Conservation (phyloP, 257 asterid genomes). For the Thymus mandschuricus region DNA sequence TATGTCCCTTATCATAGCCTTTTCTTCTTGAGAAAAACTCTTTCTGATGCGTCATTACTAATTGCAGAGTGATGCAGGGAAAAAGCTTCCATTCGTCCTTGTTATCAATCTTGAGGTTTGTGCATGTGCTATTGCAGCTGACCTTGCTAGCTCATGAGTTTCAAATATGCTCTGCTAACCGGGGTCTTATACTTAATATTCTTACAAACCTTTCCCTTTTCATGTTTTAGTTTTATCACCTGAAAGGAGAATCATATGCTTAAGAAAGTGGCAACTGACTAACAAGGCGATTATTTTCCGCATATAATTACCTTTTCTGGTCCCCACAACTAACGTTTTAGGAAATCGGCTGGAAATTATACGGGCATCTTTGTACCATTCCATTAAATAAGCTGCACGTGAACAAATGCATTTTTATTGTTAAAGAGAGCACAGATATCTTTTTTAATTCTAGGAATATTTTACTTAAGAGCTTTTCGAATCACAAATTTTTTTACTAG, state of each 20-base stretch:
- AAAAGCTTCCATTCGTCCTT: conserved; percentile 78
- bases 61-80: conserved; percentile 83
- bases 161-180: neutral
- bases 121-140: conserved; percentile 19
- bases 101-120: conserved; percentile 86
- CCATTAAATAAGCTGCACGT: conserved; percentile 8
- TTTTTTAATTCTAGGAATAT: neutral
- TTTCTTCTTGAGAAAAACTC: neutral
- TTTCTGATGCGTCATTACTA: conserved; percentile 37
- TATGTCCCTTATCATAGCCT: neutral
- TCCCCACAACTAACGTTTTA: neutral
- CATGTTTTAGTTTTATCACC: neutral
- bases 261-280: conserved; percentile 22
- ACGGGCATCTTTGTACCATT: conserved; percentile 13
- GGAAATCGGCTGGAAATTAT: conserved; percentile 2
- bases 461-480: neutral
- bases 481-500: neutral
- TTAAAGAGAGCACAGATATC: conserved; percentile 14
- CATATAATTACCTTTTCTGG: conserved; percentile 10
- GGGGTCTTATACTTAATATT: neutral
- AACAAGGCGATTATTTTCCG: neutral
- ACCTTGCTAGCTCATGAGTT: conserved; percentile 3
- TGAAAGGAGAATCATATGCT: conserved; percentile 19
- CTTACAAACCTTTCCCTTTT: neutral
- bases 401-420: neutral